phyloP scores from a whole-genome alignment of 108 stramenopile species.

The Schizochytrium sp. region DNA sequence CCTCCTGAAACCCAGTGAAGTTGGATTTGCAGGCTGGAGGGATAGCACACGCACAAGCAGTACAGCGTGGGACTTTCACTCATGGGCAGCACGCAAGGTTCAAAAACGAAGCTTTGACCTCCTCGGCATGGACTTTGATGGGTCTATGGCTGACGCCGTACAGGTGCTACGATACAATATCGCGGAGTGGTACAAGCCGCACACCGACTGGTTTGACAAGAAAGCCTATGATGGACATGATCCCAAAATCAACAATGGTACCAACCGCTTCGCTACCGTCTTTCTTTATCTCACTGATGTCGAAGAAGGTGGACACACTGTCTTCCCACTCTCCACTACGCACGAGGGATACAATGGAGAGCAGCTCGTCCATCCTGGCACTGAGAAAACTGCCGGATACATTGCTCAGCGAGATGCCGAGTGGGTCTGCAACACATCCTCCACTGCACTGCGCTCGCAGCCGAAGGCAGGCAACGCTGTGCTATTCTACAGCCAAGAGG shows the following conservation, averaged over 20 bases:
- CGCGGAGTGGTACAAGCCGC: slow-evolving; percentile 88
- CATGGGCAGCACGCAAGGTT: neutral
- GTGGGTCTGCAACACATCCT: slow-evolving; percentile 67
- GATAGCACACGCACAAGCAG: slow-evolving; percentile 6
- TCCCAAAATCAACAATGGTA: slow-evolving; percentile 69
- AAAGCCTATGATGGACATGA: slow-evolving; percentile 69
- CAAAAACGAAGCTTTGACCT: slow-evolving; percentile 77
- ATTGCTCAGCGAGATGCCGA: slow-evolving; percentile 71
- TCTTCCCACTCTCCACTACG: slow-evolving; percentile 75
- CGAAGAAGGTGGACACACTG: slow-evolving; percentile 91
- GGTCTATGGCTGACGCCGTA: slow-evolving; percentile 88
- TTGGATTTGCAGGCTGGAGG: slow-evolving; percentile 70
- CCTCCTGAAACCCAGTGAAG: slow-evolving; percentile 70
- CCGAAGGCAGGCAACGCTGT: slow-evolving; percentile 84
- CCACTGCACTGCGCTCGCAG: slow-evolving; percentile 61
- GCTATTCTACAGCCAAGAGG: slow-evolving; percentile 86
- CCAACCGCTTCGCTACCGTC: slow-evolving; percentile 94
- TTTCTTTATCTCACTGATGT: slow-evolving; percentile 94
- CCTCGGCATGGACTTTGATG: slow-evolving; percentile 86
- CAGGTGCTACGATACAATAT: slow-evolving; percentile 93
- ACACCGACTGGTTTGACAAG: slow-evolving; percentile 87
- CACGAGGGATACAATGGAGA: slow-evolving; percentile 65
- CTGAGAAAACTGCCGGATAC: slow-evolving; percentile 8
- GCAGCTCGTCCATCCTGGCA: neutral
- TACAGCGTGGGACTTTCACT: slow-evolving; percentile 47